Evolutionary conservation across 441 rosid genomes (phyloP).

Genomic region (Pelargonium myrrhifolium): DNA sequence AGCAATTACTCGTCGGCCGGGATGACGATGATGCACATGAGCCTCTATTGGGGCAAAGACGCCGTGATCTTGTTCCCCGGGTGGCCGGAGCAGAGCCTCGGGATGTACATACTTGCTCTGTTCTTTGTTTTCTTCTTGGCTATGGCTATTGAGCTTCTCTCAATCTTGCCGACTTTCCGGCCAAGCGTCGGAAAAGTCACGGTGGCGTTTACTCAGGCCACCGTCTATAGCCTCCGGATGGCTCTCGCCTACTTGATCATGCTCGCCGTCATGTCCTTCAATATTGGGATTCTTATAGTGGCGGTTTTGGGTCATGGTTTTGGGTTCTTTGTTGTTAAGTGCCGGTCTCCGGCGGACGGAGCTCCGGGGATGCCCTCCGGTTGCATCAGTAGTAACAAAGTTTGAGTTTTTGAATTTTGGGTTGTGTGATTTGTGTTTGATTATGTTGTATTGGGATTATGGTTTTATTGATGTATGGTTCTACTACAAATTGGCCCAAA

Average conservation of each 20-base stretch:
- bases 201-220: conserved; percentile 19
- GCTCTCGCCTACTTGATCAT: conserved; percentile 50
- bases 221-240: conserved; percentile 28
- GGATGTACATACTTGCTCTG: conserved; percentile 42
- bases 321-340: conserved; percentile 38
- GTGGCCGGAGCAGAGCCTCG: conserved; percentile 44
- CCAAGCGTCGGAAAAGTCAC: not conserved
- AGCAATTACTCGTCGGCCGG: conserved; percentile 18
- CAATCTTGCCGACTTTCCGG: conserved; percentile 14
- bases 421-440: not conserved
- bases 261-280: conserved; percentile 62
- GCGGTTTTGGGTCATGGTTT: conserved; percentile 41
- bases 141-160: conserved; percentile 30
- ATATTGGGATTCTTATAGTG: conserved; percentile 47
- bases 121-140: conserved; percentile 35
- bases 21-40: conserved; percentile 38
- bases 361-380: not conserved
- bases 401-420: conserved; percentile 18
- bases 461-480: too few species aligned
- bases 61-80: conserved; percentile 41
- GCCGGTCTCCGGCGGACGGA: not conserved
- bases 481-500: too few species aligned
- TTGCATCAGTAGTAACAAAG: conserved; percentile 13
- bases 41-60: conserved; percentile 60
- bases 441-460: not conserved